Evolutionary conservation across 139 green algal genomes (phyloP).

Genomic region (Ettlia oleoabundans): DNA sequence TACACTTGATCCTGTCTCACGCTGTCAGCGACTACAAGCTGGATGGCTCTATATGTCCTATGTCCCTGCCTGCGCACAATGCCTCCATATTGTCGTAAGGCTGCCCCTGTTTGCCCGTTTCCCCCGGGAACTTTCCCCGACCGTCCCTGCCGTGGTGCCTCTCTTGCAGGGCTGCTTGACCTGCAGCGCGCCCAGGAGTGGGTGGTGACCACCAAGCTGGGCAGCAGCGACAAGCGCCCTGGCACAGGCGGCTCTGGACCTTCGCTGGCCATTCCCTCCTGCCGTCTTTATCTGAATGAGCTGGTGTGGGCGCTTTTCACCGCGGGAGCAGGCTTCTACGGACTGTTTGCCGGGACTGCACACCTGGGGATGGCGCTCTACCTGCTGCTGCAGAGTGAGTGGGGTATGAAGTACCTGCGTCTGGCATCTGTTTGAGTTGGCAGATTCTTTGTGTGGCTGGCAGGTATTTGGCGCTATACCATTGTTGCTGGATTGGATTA

Average conservation of each 20-base stretch:
- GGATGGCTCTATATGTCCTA: neutral
- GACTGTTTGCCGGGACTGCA: slow-evolving; percentile 62
- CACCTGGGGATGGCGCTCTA: slow-evolving; percentile 74
- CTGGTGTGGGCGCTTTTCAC: slow-evolving; percentile 73
- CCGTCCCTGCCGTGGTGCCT: too few relatives aligned
- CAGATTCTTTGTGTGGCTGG: too few relatives aligned
- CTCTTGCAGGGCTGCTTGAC: slow-evolving; percentile 61
- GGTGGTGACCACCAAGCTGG: slow-evolving; percentile 89
- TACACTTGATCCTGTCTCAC: too few relatives aligned
- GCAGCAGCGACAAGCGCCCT: slow-evolving; percentile 59
- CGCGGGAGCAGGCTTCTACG: slow-evolving; percentile 63
- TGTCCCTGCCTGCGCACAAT: too few relatives aligned
- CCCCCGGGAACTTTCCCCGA: too few relatives aligned
- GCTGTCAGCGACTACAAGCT: too few relatives aligned
- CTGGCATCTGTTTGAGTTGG: too few relatives aligned
- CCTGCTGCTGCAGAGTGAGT: slow-evolving; percentile 71
- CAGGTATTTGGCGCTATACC: too few relatives aligned
- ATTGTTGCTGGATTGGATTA: too few relatives aligned
- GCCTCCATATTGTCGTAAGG: too few relatives aligned
- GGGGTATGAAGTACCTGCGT: too few relatives aligned
- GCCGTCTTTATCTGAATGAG: slow-evolving; percentile 70
- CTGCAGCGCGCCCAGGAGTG: slow-evolving; percentile 83
- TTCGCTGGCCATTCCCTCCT: slow-evolving; percentile 45
- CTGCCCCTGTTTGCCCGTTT: too few relatives aligned
- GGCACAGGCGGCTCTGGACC: slow-evolving; percentile 34